Percentiles rank a stretch among this genome's conserved stretches.
Evolutionary conservation across 2,329 filamentous ascomycete genomes (phyloP).

Genomic region (Akanthomyces muscarius): DNA sequence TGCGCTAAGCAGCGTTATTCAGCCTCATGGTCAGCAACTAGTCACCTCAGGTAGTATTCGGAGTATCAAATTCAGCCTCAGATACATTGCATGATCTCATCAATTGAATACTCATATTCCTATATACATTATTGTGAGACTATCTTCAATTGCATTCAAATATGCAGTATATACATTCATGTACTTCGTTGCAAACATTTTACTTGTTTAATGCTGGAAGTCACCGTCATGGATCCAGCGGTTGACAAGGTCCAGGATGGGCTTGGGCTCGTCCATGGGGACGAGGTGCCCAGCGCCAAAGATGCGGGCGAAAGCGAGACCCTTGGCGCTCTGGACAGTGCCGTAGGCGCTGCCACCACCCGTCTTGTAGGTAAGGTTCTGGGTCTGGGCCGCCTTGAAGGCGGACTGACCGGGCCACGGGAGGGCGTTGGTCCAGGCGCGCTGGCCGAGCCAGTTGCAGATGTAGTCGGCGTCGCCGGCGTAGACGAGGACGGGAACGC

Average conservation of each 20-base stretch:
- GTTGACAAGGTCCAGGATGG: slow-evolving; percentile 89
- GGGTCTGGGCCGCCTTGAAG: slow-evolving; percentile 67
- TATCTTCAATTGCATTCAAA: not conserved
- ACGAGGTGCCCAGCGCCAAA: slow-evolving; percentile 96
- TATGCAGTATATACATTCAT: slow-evolving; percentile 2
- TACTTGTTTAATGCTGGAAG: slow-evolving; percentile 4
- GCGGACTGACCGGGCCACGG: slow-evolving; percentile 85
- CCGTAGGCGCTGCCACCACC: slow-evolving; percentile 51
- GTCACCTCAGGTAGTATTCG: not conserved
- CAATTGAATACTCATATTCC: not conserved
- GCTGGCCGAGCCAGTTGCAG: slow-evolving; percentile 98
- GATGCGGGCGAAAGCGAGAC: slow-evolving; percentile 91
- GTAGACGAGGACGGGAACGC: slow-evolving; percentile 94
- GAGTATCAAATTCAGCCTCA: no score
- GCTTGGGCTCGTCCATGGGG: slow-evolving; percentile 88
- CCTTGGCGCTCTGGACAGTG: slow-evolving; percentile 80
- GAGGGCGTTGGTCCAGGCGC: slow-evolving; percentile 89
- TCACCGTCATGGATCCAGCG: slow-evolving; percentile 62
- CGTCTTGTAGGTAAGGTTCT: slow-evolving; percentile 61
- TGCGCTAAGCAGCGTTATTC: not conserved
- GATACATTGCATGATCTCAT: not conserved
- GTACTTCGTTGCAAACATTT: not conserved
- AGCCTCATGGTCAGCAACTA: not conserved
- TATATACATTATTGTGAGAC: slow-evolving; percentile 12
- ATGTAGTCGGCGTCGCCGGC: slow-evolving; percentile 87